Percentiles rank a stretch among this genome's conserved stretches.
phyloP scores from a whole-genome alignment of 2,329 filamentous ascomycete species.

The Emergomyces orientalis region DNA sequence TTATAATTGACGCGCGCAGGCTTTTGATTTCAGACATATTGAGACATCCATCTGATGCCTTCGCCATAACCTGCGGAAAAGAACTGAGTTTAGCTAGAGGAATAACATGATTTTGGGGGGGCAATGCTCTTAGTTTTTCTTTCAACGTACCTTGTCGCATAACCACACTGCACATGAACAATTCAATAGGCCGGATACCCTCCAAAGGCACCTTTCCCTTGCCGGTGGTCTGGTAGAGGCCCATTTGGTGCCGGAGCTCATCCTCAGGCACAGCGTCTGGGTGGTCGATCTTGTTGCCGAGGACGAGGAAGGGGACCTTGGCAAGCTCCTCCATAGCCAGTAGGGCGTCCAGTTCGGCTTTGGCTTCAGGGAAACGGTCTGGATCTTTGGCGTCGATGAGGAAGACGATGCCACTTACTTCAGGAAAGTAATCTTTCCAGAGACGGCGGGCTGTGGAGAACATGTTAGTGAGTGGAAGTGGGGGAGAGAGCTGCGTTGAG shows the following conservation, averaged over 20 bases:
- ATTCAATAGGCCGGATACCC: slow-evolving; percentile 87
- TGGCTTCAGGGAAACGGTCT: slow-evolving; percentile 87
- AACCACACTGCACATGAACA: slow-evolving; percentile 98
- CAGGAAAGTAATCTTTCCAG: slow-evolving; percentile 96
- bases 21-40: slow-evolving; percentile 61
- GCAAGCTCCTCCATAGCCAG: slow-evolving; percentile 92
- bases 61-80: slow-evolving; percentile 62
- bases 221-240: slow-evolving; percentile 90
- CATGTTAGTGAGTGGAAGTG: neutral
- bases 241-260: slow-evolving; percentile 82
- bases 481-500: neutral
- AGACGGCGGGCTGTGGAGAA: slow-evolving; percentile 62
- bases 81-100: slow-evolving; percentile 8
- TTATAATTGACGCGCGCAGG: neutral
- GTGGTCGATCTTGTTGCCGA: slow-evolving; percentile 99
- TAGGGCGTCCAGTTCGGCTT: slow-evolving; percentile 92
- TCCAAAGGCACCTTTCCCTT: slow-evolving; percentile 91
- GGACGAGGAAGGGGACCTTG: slow-evolving; percentile 91
- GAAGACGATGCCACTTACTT: slow-evolving; percentile 95
- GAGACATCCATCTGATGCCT: slow-evolving; percentile 81
- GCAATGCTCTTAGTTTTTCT: neutral
- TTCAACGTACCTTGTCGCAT: slow-evolving; percentile 75
- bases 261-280: slow-evolving; percentile 92
- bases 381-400: slow-evolving; percentile 95
- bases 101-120: neutral